These are phyloP conservation scores for Calonectria honghensis DNA, from an alignment of 2,329 filamentous ascomycete genomes.

Conservation along the genomic window DNA sequence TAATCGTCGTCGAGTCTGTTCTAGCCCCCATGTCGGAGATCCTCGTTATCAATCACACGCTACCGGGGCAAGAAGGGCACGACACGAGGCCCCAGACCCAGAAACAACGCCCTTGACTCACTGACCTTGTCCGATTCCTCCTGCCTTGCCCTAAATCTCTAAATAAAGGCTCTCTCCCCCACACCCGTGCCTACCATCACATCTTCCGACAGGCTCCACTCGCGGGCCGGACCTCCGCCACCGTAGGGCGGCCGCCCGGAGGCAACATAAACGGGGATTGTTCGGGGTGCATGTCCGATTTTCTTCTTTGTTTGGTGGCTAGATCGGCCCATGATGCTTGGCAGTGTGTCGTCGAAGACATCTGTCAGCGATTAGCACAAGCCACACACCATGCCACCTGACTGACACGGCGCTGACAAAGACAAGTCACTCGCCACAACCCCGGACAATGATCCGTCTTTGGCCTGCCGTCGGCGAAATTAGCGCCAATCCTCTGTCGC, in stretches of 20 bases:
- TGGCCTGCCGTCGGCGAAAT: slow-evolving; percentile 31
- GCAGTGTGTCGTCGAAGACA: slow-evolving; percentile 33
- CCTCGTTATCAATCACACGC: slow-evolving; percentile 43
- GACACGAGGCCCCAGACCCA: slow-evolving; percentile 47
- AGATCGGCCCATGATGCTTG: slow-evolving; percentile 33
- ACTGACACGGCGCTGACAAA: slow-evolving; percentile 39
- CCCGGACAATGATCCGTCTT: slow-evolving; percentile 25
- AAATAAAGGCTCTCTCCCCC: slow-evolving; percentile 52
- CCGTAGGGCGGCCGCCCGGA: slow-evolving; percentile 49
- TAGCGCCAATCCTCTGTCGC: slow-evolving; percentile 40
- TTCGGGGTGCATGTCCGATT: slow-evolving; percentile 43
- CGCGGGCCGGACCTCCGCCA: slow-evolving; percentile 49
- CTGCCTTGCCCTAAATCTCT: slow-evolving; percentile 48
- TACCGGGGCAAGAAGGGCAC: slow-evolving; percentile 39
- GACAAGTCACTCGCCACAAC: slow-evolving; percentile 36
- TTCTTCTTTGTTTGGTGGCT: slow-evolving; percentile 17
- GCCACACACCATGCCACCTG: slow-evolving; percentile 28
- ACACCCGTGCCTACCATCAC: slow-evolving; percentile 40
- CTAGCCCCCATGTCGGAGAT: slow-evolving; percentile 7
- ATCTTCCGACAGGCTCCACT: slow-evolving; percentile 49
- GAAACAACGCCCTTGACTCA: slow-evolving; percentile 45
- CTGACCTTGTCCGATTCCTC: slow-evolving; percentile 48
- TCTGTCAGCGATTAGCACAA: slow-evolving; percentile 41
- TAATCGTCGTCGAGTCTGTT: slow-evolving; percentile 1
- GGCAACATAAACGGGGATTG: slow-evolving; percentile 38